phyloP scores from a whole-genome alignment of 805 yeast genomes.

The Isabelozyma gotoi region DNA sequence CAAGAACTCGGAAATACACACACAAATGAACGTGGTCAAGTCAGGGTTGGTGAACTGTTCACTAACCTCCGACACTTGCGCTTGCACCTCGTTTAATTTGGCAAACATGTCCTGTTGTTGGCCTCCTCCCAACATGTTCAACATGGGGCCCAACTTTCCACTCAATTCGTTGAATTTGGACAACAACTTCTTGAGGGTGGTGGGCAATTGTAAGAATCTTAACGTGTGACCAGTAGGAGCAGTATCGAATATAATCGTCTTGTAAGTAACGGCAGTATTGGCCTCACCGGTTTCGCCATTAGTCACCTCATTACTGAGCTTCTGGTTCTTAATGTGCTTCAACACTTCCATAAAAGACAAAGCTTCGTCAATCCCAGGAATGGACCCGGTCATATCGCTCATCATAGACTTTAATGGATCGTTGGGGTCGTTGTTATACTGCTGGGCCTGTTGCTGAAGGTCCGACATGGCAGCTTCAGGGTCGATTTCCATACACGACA shows the following conservation, averaged over 20 bases:
- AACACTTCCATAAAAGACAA: constrained; percentile 96
- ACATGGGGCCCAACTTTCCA: constrained; percentile 86
- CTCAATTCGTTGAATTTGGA: constrained; percentile 85
- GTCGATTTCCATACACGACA: constrained; percentile 98
- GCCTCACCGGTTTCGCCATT: constrained; percentile 10
- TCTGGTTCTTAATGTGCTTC: constrained; percentile 88
- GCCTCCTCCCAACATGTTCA: constrained; percentile 70
- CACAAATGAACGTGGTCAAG: constrained; percentile 92
- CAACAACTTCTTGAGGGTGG: constrained; percentile 83
- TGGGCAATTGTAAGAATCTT: constrained; percentile 91
- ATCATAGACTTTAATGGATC: constrained; percentile 72
- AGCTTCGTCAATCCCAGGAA: constrained; percentile 99
- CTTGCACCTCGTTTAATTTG: constrained; percentile 78
- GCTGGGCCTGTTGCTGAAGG: constrained; percentile 61
- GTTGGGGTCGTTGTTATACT: constrained; percentile 52
- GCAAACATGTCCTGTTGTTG: constrained; percentile 69
- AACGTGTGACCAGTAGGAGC: constrained; percentile 99
- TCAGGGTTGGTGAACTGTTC: constrained; percentile 96
- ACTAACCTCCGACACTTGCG: constrained; percentile 82
- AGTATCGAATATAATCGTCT: constrained; percentile 95
- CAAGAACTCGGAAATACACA: constrained; percentile 94
- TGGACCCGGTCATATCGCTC: constrained; percentile 90
- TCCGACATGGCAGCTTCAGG: constrained; percentile 93
- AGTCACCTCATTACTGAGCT: constrained; percentile 13
- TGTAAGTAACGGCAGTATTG: constrained; percentile 46